Evolutionary conservation across 202 grass and related monocot species (phyloP).

Genomic region (Bolboschoenoplectus hybrid): DNA sequence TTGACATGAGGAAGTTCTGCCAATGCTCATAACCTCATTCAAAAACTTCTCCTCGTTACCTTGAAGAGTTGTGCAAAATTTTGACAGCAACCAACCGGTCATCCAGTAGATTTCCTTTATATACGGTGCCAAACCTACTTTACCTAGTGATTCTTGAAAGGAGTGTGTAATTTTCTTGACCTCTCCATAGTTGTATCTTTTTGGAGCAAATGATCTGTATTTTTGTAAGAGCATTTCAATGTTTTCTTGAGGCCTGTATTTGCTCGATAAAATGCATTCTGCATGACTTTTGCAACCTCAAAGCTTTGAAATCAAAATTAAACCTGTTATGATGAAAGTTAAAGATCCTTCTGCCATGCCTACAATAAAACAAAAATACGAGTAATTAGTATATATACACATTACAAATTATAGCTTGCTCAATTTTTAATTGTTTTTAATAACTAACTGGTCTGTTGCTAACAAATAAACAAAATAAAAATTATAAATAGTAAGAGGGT

Average conservation of each 20-base stretch:
- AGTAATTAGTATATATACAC: background rate
- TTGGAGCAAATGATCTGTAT: conserved; percentile 44
- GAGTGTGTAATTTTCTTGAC: conserved; percentile 62
- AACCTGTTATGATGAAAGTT: conserved; percentile 29
- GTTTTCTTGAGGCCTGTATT: conserved; percentile 33
- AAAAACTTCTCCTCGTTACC: conserved; percentile 68
- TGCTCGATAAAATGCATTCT: background rate
- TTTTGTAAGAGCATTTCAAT: conserved; percentile 53
- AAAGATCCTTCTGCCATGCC: background rate
- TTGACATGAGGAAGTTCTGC: conserved; percentile 74
- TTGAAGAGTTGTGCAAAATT: conserved; percentile 41
- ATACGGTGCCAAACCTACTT: conserved; percentile 71
- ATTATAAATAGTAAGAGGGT: too few species aligned
- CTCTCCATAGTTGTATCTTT: conserved; percentile 54
- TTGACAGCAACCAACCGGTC: conserved; percentile 55
- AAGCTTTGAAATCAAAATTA: conserved; percentile 38
- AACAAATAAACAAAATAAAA: too few species aligned
- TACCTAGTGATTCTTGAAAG: conserved; percentile 51
- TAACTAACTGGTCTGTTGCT: too few species aligned
- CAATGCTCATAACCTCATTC: conserved; percentile 79
- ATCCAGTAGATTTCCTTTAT: conserved; percentile 38
- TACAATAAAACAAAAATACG: background rate
- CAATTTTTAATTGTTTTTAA: too few species aligned
- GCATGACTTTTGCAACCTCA: background rate
- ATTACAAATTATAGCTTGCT: background rate